A percentile compares a stretch with the other conserved stretches of the same genome.
These are phyloP conservation scores for Phytopythium montanum DNA, from an alignment of 352 stramenopile species.

Conservation along the genomic window DNA sequence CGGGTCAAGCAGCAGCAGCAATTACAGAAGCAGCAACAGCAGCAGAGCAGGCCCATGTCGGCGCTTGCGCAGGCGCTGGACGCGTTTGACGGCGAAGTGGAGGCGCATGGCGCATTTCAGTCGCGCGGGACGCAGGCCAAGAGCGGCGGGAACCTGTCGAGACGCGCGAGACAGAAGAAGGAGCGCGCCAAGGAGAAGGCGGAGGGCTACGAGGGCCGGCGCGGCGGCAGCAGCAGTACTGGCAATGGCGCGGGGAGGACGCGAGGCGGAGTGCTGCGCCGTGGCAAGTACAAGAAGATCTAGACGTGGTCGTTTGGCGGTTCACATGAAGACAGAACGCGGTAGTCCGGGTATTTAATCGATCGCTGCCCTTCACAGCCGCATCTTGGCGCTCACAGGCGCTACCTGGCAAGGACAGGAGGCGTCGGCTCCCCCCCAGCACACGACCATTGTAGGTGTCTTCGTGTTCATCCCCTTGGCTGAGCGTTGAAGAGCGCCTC, in stretches of 20 bases:
- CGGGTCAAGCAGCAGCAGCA: slow-evolving; percentile 32
- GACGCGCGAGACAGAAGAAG: slow-evolving; percentile 51
- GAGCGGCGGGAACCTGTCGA: slow-evolving; percentile 19
- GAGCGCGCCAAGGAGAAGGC: slow-evolving; percentile 24
- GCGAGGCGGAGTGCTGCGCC: slow-evolving; percentile 51
- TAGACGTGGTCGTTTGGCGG: background rate
- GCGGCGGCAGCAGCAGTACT: slow-evolving; percentile 9
- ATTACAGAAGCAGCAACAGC: slow-evolving; percentile 9
- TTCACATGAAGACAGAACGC: too few relatives aligned
- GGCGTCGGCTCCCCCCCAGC: too few relatives aligned
- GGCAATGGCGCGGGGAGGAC: slow-evolving; percentile 37
- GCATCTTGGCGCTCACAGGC: too few relatives aligned
- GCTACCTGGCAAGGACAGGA: too few relatives aligned
- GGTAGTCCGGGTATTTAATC: too few relatives aligned
- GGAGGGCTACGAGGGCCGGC: slow-evolving; percentile 21
- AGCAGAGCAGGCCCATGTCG: slow-evolving; percentile 21
- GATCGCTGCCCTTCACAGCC: too few relatives aligned
- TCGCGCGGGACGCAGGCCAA: slow-evolving; percentile 7
- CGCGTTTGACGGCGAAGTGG: slow-evolving; percentile 52
- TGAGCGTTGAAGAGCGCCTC: too few relatives aligned
- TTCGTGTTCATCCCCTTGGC: too few relatives aligned
- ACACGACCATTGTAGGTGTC: too few relatives aligned
- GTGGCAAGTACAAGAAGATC: slow-evolving; percentile 47
- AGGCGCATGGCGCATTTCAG: slow-evolving; percentile 16
- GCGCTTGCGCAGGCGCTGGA: slow-evolving; percentile 62